Evolutionary conservation across 164 flowering plant genomes (phyloP).

Genomic region (Santalum album): DNA sequence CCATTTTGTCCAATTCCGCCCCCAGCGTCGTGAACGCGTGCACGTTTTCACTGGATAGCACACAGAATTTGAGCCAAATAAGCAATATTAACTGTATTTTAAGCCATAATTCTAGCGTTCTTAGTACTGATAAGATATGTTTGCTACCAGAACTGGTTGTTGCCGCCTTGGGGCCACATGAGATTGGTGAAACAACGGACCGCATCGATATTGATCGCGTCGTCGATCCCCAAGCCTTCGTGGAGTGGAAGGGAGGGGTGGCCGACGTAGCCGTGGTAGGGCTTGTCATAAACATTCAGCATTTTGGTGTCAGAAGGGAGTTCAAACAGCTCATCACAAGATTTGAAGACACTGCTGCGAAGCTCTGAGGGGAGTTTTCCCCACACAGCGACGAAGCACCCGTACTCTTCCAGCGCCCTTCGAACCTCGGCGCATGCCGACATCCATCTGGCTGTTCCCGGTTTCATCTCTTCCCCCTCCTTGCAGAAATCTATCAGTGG

Average conservation of each 20-base stretch:
- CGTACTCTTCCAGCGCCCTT: constrained; percentile 22
- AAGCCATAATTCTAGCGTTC: too few relatives aligned
- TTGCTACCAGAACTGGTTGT: constrained; percentile 29
- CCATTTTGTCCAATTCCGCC: constrained; percentile 32
- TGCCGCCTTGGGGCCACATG: constrained; percentile 40
- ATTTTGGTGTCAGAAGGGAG: constrained; percentile 22
- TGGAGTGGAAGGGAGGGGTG: constrained; percentile 18
- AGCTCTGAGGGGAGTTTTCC: constrained; percentile 14
- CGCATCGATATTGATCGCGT: constrained; percentile 10
- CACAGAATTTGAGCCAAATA: too few relatives aligned
- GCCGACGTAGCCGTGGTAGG: constrained; percentile 27
- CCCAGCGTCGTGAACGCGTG: constrained; percentile 16
- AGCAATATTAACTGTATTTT: too few relatives aligned
- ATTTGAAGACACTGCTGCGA: constrained; percentile 5
- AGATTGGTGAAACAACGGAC: constrained; percentile 19
- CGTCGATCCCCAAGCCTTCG: constrained; percentile 34
- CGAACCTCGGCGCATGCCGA: constrained; percentile 6
- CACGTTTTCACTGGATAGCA: constrained; percentile 16
- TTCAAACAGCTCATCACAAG: constrained; percentile 18
- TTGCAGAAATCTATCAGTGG: constrained; percentile 21
- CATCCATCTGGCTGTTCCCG: constrained; percentile 15
- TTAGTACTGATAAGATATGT: too few relatives aligned
- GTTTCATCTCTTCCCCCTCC: constrained; percentile 5
- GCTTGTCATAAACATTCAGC: constrained; percentile 15
- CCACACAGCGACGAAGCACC: constrained; percentile 23